phyloP scores from a whole-genome alignment of 768 basidiomycete genomes.

The Chiua virens region DNA sequence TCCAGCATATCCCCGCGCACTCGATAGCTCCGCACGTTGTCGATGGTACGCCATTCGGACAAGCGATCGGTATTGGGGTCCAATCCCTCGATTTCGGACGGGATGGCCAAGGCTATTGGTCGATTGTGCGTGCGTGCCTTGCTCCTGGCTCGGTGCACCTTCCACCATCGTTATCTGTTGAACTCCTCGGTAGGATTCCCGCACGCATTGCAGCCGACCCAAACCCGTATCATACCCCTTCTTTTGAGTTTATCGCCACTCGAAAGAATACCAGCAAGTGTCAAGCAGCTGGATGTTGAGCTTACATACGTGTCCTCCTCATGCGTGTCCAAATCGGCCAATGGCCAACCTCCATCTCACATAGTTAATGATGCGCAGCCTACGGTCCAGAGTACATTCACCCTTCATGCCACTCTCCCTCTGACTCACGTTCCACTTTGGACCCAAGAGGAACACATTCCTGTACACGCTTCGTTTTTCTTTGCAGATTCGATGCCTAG shows the following conservation, averaged over 20 bases:
- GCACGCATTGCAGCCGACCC: conserved; percentile 56
- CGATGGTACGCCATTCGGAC: conserved; percentile 73
- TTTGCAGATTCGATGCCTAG: conserved; percentile 55
- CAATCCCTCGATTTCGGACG: conserved; percentile 38
- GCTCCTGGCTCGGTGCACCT: background rate
- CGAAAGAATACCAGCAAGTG: conserved; percentile 32
- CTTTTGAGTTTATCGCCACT: conserved; percentile 38
- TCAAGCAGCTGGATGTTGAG: conserved; percentile 40
- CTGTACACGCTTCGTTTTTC: conserved; percentile 60
- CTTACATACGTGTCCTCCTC: conserved; percentile 30
- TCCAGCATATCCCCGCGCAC: conserved; percentile 49
- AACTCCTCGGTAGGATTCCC: conserved; percentile 14
- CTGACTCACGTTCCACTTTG: conserved; percentile 47
- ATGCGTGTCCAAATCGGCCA: background rate
- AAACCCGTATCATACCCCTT: conserved; percentile 61
- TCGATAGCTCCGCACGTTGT: conserved; percentile 69
- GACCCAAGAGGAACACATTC: conserved; percentile 33
- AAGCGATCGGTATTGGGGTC: conserved; percentile 64
- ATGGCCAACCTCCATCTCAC: background rate
- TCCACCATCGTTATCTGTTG: conserved; percentile 18
- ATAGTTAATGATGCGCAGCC: too few species aligned
- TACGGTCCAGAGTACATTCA: background rate
- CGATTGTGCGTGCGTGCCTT: conserved; percentile 32
- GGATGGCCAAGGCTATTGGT: conserved; percentile 51
- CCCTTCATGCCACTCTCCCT: conserved; percentile 41